Conservation (phyloP, 306 rosid genomes). For the Hylodesmum podocarpum region DNA sequence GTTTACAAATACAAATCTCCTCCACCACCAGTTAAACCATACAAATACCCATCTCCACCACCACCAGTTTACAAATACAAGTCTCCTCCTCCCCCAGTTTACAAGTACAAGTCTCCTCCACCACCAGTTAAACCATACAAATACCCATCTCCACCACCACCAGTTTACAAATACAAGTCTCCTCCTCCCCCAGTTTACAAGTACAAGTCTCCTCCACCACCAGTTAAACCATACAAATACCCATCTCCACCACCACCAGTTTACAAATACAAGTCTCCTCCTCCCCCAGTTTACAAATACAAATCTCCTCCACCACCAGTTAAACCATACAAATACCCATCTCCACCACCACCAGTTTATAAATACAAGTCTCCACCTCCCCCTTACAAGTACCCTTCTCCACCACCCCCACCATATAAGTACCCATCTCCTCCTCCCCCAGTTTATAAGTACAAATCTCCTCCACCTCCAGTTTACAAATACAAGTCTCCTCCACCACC, state of each 20-base stretch:
- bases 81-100: neutral
- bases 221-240: neutral
- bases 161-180: neutral
- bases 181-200: neutral
- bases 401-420: neutral
- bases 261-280: neutral
- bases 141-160: neutral
- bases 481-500: neutral
- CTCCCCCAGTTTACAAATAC: neutral
- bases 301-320: neutral
- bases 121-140: neutral
- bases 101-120: neutral
- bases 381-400: neutral
- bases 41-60: neutral
- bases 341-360: neutral
- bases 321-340: neutral
- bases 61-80: neutral
- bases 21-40: neutral
- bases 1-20: neutral
- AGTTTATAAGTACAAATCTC: neutral
- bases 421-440: neutral
- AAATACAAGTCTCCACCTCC: neutral
- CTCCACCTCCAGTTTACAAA: neutral
- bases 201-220: neutral
- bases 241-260: neutral